Evolutionary conservation across 2,329 filamentous ascomycete genomes (phyloP).

Genomic region (Dendryphion nanum): DNA sequence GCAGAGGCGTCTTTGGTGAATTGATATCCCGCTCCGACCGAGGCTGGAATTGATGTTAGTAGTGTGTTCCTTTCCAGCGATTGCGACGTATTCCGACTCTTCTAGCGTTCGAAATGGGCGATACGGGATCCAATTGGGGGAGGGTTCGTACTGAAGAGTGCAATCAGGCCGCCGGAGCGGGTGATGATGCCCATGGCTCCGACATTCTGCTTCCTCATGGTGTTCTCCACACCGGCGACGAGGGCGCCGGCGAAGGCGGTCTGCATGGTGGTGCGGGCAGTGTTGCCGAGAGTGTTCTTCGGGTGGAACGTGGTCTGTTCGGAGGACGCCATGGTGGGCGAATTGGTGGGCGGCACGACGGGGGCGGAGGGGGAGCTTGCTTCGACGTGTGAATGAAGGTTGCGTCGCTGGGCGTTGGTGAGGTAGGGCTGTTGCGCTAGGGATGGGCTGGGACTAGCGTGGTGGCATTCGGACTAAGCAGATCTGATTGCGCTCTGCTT

Average conservation of each 20-base stretch:
- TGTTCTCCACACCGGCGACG: slow-evolving; percentile 80
- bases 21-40: slow-evolving; percentile 71
- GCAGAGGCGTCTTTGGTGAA: slow-evolving; percentile 75
- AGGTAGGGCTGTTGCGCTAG: too few species aligned
- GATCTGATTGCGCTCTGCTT: too few species aligned
- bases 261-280: slow-evolving; percentile 63
- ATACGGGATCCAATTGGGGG: neutral
- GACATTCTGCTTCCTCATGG: slow-evolving; percentile 77
- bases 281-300: slow-evolving; percentile 69
- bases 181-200: slow-evolving; percentile 79
- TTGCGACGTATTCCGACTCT: neutral
- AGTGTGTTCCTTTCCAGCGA: slow-evolving; percentile 2
- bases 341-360: slow-evolving; percentile 11
- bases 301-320: slow-evolving; percentile 58
- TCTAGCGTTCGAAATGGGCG: too few species aligned
- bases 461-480: too few species aligned
- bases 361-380: too few species aligned
- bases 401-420: too few species aligned
- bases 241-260: slow-evolving; percentile 68
- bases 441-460: too few species aligned
- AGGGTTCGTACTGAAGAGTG: slow-evolving; percentile 57
- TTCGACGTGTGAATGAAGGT: too few species aligned
- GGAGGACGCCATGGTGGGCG: slow-evolving; percentile 39
- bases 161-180: slow-evolving; percentile 72
- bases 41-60: slow-evolving; percentile 55